phyloP scores from a whole-genome alignment of 2,329 filamentous ascomycete genomes.

The Stachybotrys elegans region DNA sequence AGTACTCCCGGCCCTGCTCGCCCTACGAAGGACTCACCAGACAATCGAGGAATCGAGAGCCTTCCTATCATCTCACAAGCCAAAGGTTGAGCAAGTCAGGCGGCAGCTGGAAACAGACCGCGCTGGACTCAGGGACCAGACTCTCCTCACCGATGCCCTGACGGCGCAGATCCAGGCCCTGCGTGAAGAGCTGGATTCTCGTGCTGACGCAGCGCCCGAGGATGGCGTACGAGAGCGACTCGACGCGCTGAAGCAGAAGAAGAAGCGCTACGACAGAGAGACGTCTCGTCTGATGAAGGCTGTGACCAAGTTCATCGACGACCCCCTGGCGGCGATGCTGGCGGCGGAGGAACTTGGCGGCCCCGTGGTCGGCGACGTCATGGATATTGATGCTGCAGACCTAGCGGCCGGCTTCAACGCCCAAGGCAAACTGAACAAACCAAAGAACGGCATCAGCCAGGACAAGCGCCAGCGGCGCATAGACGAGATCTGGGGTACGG shows the following conservation, averaged over 20 bases:
- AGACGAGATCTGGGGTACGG: slow-evolving; percentile 57
- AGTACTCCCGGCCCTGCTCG: slow-evolving; percentile 65
- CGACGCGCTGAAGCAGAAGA: slow-evolving; percentile 54
- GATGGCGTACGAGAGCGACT: slow-evolving; percentile 60
- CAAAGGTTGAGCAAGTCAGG: slow-evolving; percentile 36
- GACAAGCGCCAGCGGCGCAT: slow-evolving; percentile 55
- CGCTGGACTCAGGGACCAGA: slow-evolving; percentile 48
- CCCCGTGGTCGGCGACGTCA: slow-evolving; percentile 71
- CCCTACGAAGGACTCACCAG: slow-evolving; percentile 61
- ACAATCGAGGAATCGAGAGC: slow-evolving; percentile 60
- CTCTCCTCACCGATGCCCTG: slow-evolving; percentile 47
- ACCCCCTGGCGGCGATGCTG: slow-evolving; percentile 67
- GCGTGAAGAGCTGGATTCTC: slow-evolving; percentile 49
- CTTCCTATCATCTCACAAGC: slow-evolving; percentile 44
- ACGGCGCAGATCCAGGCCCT: slow-evolving; percentile 55
- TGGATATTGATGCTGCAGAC: slow-evolving; percentile 58
- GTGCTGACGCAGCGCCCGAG: slow-evolving; percentile 52
- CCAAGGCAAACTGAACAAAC: slow-evolving; percentile 51
- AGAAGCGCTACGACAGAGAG: slow-evolving; percentile 54
- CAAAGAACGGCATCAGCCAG: slow-evolving; percentile 31
- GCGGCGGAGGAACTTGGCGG: slow-evolving; percentile 81
- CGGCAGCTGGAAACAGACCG: slow-evolving; percentile 46
- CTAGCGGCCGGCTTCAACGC: slow-evolving; percentile 56
- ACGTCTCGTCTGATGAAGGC: slow-evolving; percentile 57
- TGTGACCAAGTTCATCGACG: slow-evolving; percentile 66